Evolutionary conservation across 331 rosid species (phyloP).

Genomic region (Acacia concinna): DNA sequence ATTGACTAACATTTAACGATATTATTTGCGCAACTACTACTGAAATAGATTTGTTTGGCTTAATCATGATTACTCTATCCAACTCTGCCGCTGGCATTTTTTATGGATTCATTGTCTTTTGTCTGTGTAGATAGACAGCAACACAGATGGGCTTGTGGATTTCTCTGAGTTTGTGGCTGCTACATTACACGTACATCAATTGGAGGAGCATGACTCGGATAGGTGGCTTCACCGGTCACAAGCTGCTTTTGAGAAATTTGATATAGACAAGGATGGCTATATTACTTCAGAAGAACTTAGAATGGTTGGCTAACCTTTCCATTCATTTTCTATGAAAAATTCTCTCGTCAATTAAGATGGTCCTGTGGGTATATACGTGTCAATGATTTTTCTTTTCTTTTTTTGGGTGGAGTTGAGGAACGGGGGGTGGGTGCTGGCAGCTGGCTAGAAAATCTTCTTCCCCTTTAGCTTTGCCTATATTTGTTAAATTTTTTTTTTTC

Average conservation of each 20-base stretch:
- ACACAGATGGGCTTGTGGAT: constrained; percentile 99
- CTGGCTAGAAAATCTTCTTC: constrained; percentile 17
- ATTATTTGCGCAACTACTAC: neutral
- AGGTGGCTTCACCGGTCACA: constrained; percentile 85
- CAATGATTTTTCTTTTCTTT: neutral
- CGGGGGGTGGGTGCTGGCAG: neutral
- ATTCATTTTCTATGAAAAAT: constrained; percentile 4
- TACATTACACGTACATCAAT: constrained; percentile 86
- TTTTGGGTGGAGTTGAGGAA: neutral
- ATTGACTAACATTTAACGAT: neutral
- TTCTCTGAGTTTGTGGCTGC: constrained; percentile 96
- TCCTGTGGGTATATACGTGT: neutral
- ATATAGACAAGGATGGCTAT: constrained; percentile 87
- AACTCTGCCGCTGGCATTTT: neutral
- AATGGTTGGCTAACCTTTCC: constrained; percentile 61
- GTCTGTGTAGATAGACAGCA: constrained; percentile 80
- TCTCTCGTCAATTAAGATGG: neutral
- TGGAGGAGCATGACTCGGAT: constrained; percentile 93
- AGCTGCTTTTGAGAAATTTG: constrained; percentile 94
- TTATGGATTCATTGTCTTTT: constrained; percentile 24
- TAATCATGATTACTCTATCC: neutral
- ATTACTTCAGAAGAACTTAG: constrained; percentile 95
- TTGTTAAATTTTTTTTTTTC: neutral
- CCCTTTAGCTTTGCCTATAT: neutral
- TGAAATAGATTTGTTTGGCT: constrained; percentile 6